Conservation (phyloP, 2,329 filamentous ascomycete species). For the Penicillium sp. region DNA sequence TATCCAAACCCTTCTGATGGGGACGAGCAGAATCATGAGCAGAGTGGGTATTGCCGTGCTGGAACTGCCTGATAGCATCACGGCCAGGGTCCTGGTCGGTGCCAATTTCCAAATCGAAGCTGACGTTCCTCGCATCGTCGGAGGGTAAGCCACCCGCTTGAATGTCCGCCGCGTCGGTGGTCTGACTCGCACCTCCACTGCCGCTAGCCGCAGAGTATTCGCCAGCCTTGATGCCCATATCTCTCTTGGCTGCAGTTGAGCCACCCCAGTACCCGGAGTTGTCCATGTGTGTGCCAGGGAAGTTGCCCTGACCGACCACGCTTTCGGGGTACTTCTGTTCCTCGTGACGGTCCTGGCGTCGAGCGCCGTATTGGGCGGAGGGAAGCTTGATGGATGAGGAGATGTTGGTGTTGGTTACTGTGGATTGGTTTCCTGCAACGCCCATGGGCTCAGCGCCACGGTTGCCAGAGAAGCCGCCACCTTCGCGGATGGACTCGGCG, state of each 20-base stretch:
- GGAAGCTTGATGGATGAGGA: slow-evolving; percentile 52
- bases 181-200: slow-evolving; percentile 27
- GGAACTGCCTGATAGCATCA: slow-evolving; percentile 41
- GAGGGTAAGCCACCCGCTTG: slow-evolving; percentile 45
- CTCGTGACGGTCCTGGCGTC: slow-evolving; percentile 44
- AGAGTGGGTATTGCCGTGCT: slow-evolving; percentile 30
- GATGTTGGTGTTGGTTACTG: slow-evolving; percentile 56
- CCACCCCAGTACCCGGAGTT: slow-evolving; percentile 37
- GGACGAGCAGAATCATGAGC: slow-evolving; percentile 26
- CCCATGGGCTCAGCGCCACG: slow-evolving; percentile 50
- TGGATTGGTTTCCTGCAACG: slow-evolving; percentile 54
- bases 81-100: slow-evolving; percentile 55
- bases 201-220: slow-evolving; percentile 26
- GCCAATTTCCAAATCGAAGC: slow-evolving; percentile 54
- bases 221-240: slow-evolving; percentile 26
- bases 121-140: slow-evolving; percentile 46
- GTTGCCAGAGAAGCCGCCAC: slow-evolving; percentile 63
- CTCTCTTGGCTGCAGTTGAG: slow-evolving; percentile 30
- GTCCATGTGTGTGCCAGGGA: slow-evolving; percentile 36
- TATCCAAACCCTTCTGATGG: slow-evolving; percentile 26
- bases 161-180: slow-evolving; percentile 18
- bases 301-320: slow-evolving; percentile 39
- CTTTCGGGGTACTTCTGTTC: slow-evolving; percentile 44
- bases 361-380: slow-evolving; percentile 47
- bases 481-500: slow-evolving; percentile 62